These are phyloP conservation scores for Rhododendron williamsianum DNA, from an alignment of 148 eudicot species.

Conservation along the genomic window DNA sequence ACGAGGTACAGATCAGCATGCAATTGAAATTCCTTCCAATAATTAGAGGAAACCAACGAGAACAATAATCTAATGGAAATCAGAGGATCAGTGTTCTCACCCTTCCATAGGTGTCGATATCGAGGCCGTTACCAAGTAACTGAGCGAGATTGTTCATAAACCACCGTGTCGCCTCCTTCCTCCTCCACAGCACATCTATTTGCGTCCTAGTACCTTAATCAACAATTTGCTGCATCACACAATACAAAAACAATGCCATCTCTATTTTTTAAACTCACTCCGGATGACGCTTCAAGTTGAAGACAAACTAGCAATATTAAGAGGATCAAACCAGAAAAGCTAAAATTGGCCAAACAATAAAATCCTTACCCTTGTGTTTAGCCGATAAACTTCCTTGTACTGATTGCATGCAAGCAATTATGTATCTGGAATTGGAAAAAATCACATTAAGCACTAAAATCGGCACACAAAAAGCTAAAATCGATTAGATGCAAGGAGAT, in stretches of 20 bases:
- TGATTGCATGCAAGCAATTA: too few relatives aligned
- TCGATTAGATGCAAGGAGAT: too few relatives aligned
- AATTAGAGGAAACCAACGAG: background rate
- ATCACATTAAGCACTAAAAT: too few relatives aligned
- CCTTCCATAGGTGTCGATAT: constrained; percentile 63
- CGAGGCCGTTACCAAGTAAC: constrained; percentile 69
- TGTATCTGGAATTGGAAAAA: too few relatives aligned
- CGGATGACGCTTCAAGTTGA: too few relatives aligned
- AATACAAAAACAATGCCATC: background rate
- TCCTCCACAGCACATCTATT: constrained; percentile 59
- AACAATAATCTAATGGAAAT: background rate
- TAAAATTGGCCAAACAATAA: too few relatives aligned
- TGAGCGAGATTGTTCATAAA: constrained; percentile 75
- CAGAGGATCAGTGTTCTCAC: constrained; percentile 20
- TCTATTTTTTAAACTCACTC: too few relatives aligned
- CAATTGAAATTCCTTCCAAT: background rate
- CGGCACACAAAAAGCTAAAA: too few relatives aligned
- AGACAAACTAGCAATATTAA: too few relatives aligned
- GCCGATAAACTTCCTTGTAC: too few relatives aligned
- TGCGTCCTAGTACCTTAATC: constrained; percentile 63
- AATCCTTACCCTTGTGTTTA: too few relatives aligned
- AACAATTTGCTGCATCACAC: constrained; percentile 44
- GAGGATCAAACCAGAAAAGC: too few relatives aligned
- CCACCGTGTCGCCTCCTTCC: constrained; percentile 74
- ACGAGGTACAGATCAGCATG: background rate